Evolutionary conservation across 1,284 basidiomycete species (phyloP), one percentile per base, ranked within the genome.

Genomic region (Cystobasidium pallidum): DNA sequence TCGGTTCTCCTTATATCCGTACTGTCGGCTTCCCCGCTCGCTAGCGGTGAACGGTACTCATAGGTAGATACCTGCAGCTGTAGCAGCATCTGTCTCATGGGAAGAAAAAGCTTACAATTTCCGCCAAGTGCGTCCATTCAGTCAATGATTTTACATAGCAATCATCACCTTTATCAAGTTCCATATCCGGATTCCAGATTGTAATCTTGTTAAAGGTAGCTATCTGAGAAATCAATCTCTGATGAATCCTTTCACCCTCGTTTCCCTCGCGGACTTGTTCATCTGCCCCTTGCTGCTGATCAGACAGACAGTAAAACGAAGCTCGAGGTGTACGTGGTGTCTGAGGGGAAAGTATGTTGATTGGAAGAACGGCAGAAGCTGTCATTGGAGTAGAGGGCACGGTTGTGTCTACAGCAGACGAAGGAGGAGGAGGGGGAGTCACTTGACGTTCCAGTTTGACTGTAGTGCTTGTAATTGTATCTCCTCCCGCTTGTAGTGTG

Each of bases 161-260:
- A 57, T 71, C 68, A 30, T 58, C 61, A 8, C 68, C 68, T 26
- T 28, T 32, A 52, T 71, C 68, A 0, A 71, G 17, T 47, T 45
- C 68, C 7, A 51, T 64, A 64, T 71, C 68, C 3, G 68, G 68
- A 39, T 71, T 64, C 68, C 68, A 71, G 36, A 64, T 57, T 19
- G 68, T 71, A 34, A 71, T 52, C 24, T 43, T 64, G 7, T 41
- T 28, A 24, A 71, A 71, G 1, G 6, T 30, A 8, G 43, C 58
- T 30, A 63, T 45, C 7, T 59, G 68, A 21, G 54, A 49, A 11
- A 66, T 54, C 11, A 66, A 26, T 34, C 64, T 45, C 24, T 64
- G 24, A 24, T 64, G 62, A n/a, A 52, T 32, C n/a, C 28, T 8
- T n/a, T 51, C 39, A 8, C 26, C 13, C 36, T n/a, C 36, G n/a